These are phyloP conservation scores for Oryza glumipatula DNA, from an alignment of 176 grass and related monocot species.

Conservation along the genomic window DNA sequence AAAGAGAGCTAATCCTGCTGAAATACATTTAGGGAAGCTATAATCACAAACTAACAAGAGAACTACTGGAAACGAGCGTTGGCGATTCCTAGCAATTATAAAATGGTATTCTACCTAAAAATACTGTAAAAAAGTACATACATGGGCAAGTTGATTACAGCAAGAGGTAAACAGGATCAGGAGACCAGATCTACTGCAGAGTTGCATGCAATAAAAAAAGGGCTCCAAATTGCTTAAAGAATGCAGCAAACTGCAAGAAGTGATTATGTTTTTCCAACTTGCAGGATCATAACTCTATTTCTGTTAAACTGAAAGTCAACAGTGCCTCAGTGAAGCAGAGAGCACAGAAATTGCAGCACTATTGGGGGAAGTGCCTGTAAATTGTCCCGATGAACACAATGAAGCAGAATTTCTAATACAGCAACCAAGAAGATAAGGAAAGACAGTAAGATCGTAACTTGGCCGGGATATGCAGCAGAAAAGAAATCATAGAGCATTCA, in stretches of 20 bases:
- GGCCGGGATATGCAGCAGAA: conserved; percentile 13
- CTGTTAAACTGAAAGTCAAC: conserved; percentile 33
- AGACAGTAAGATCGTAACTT: conserved; percentile 4
- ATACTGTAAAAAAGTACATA: not conserved
- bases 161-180: conserved; percentile 32
- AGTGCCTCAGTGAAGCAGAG: not conserved
- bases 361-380: conserved; percentile 15
- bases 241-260: conserved; percentile 11
- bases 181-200: conserved; percentile 58
- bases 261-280: conserved; percentile 37
- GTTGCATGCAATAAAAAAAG: conserved; percentile 40
- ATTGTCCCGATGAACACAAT: conserved; percentile 18
- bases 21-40: not conserved
- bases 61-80: conserved; percentile 17
- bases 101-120: not conserved
- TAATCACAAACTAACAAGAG: conserved; percentile 3
- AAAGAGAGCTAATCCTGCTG: not conserved
- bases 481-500: conserved; percentile 28
- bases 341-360: conserved; percentile 40
- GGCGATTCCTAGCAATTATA: conserved; percentile 3
- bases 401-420: conserved; percentile 18
- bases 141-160: conserved; percentile 22
- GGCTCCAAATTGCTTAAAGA: conserved; percentile 30
- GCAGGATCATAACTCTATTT: conserved; percentile 41
- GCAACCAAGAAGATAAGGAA: conserved; percentile 30